Conservation (phyloP, 2,329 filamentous ascomycete genomes). For the Tolypocladium tundrense region DNA sequence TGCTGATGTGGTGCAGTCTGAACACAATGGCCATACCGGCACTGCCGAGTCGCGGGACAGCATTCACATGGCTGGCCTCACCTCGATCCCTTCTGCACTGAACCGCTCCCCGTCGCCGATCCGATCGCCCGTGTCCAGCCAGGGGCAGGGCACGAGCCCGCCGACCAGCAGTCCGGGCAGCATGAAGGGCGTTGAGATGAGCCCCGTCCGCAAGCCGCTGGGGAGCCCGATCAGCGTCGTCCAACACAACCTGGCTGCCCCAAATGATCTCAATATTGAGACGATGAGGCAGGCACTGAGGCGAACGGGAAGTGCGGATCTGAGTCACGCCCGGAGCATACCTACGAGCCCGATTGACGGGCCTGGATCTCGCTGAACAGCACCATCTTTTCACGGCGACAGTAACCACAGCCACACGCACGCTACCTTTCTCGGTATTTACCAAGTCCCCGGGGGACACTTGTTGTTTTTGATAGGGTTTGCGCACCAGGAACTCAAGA, state of each 20-base stretch:
- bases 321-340: constrained; percentile 46
- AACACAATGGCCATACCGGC: constrained; percentile 53
- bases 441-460: not conserved
- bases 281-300: constrained; percentile 86
- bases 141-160: constrained; percentile 57
- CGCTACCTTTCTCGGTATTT: not conserved
- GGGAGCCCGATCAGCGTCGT: constrained; percentile 53
- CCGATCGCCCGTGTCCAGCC: constrained; percentile 67
- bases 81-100: constrained; percentile 42
- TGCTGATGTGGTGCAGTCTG: constrained; percentile 84
- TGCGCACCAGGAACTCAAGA: constrained; percentile 1
- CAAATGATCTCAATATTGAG: constrained; percentile 72
- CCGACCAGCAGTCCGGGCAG: constrained; percentile 68
- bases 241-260: constrained; percentile 32
- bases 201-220: constrained; percentile 48
- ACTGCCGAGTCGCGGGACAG: constrained; percentile 53
- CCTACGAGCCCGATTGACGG: constrained; percentile 47
- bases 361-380: constrained; percentile 16
- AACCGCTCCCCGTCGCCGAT: constrained; percentile 73
- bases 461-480: constrained; percentile 3
- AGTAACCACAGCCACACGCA: not conserved
- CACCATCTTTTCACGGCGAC: not conserved
- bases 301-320: constrained; percentile 74
- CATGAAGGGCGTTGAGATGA: constrained; percentile 63
- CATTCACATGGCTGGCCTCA: constrained; percentile 57